Percentiles rank a stretch among this genome's conserved stretches.
phyloP scores from a whole-genome alignment of 2,329 filamentous ascomycete species.

The Hypoxylon sp. region DNA sequence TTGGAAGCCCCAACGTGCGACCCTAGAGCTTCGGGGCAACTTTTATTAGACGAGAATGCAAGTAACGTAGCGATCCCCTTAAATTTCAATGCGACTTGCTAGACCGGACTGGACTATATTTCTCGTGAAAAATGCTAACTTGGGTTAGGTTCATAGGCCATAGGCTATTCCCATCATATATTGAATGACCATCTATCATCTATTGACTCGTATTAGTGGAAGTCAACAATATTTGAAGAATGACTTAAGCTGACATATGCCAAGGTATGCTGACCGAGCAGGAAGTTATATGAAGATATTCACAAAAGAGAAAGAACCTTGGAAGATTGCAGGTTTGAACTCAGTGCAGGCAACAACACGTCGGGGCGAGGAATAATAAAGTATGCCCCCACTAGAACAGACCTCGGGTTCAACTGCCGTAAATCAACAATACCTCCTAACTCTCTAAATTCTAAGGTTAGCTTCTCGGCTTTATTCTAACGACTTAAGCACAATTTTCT shows the following conservation, averaged over 20 bases:
- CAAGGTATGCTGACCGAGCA: neutral
- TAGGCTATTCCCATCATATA: neutral
- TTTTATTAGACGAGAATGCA: neutral
- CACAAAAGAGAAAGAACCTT: neutral
- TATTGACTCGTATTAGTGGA: neutral
- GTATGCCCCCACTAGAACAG: constrained; percentile 4
- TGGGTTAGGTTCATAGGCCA: neutral
- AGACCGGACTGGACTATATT: neutral
- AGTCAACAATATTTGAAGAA: constrained; percentile 1
- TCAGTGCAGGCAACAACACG: neutral
- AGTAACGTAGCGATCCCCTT: constrained; percentile 24
- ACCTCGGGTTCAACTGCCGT: constrained; percentile 20
- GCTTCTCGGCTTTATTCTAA: neutral
- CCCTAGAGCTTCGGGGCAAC: constrained; percentile 15
- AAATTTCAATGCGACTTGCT: constrained; percentile 15
- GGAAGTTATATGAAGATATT: neutral
- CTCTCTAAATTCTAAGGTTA: no score
- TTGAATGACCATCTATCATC: constrained; percentile 9
- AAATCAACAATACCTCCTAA: no score
- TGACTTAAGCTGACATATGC: constrained; percentile 17
- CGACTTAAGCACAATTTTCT: neutral
- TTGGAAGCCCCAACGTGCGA: constrained; percentile 5
- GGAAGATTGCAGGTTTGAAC: constrained; percentile 11
- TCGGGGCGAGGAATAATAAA: neutral
- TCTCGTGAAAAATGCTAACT: neutral